Evolutionary conservation across 345 rosid species (phyloP), one percentile per base, ranked within the genome.

Genomic region (Laguncularia racemosa): DNA sequence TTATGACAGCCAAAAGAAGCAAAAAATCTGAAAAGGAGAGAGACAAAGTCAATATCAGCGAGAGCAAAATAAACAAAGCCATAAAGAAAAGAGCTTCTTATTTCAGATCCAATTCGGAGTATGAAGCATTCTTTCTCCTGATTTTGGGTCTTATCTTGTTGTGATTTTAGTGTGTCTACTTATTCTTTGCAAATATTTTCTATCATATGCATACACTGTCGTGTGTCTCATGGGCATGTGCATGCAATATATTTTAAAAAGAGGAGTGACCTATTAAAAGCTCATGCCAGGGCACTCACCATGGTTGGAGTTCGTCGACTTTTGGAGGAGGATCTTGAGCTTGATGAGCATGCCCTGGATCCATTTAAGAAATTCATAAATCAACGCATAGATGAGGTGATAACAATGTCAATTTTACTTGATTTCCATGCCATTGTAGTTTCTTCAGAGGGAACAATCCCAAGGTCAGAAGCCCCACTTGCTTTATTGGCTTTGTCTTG

Each of bases 271-370:
- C 40, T 33, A 9, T 33, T 33, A 33, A 33, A 33, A 23, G 2
- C 28, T 23, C 5, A 33, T 33, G 40, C 55, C 78, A 92, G 95
- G 55, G 54, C 72, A 62, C 66, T 89, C 62, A 81, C 97, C 16
- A 77, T 93, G 96, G 86, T 78, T 52, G 82, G 81, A 61, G 84
- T 84, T 60, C 95, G 96, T 62, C 77, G 97, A 28, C 80, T 83
- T 55, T 68, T 89, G 72, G 99, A 93, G 79, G 75, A 78, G 70
- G 99, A 93, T 78, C 89, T 93, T 67, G 62, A 76, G 54, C 77
- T 89, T 45, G 83, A 80, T 46, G 80, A 82, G 55, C 12, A 46
- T 76, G 40, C 76, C 44, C 92, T 93, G 67, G 97, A 87, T 71
- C 73, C 82, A 16, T 74, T 60, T 66, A 93, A 89, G 79, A 75